Percentiles rank a stretch among this genome's conserved stretches.
phyloP scores from a whole-genome alignment of 2,329 filamentous ascomycete genomes.

The Xenoacremonium recifei region DNA sequence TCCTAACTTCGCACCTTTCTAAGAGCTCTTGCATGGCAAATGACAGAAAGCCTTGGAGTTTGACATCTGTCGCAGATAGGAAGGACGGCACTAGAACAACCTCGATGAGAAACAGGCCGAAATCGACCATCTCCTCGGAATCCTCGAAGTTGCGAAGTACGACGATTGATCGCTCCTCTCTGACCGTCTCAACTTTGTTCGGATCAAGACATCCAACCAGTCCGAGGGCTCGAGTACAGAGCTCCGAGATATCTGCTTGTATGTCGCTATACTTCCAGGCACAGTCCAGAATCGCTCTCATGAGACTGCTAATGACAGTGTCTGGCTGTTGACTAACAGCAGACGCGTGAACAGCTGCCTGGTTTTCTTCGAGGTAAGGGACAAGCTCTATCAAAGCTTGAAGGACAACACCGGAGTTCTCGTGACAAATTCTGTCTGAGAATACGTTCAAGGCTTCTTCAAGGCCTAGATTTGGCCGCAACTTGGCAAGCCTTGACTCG shows the following conservation, averaged over 20 bases:
- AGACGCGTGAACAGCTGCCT: slow-evolving; percentile 75
- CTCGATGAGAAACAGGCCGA: slow-evolving; percentile 81
- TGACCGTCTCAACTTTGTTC: slow-evolving; percentile 78
- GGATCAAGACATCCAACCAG: slow-evolving; percentile 89
- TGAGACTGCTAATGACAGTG: slow-evolving; percentile 66
- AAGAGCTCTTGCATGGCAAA: slow-evolving; percentile 94
- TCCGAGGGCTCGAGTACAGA: slow-evolving; percentile 82
- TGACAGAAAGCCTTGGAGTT: slow-evolving; percentile 85
- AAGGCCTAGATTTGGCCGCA: slow-evolving; percentile 51
- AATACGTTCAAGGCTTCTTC: slow-evolving; percentile 70
- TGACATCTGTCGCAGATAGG: slow-evolving; percentile 82
- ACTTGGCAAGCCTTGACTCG: slow-evolving; percentile 60
- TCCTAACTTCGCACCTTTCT: slow-evolving; percentile 70
- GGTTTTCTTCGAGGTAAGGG: slow-evolving; percentile 68
- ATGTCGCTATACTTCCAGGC: slow-evolving; percentile 74
- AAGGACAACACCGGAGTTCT: slow-evolving; percentile 81
- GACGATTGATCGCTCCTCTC: slow-evolving; percentile 79
- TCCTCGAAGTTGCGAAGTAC: slow-evolving; percentile 83
- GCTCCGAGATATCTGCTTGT: slow-evolving; percentile 63
- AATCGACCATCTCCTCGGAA: slow-evolving; percentile 76
- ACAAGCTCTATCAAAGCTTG: slow-evolving; percentile 78
- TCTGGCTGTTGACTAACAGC: slow-evolving; percentile 83
- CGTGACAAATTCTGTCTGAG: slow-evolving; percentile 70
- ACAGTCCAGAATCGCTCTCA: slow-evolving; percentile 80
- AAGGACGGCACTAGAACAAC: slow-evolving; percentile 90